A percentile compares a stretch with the other conserved stretches of the same genome.
phyloP scores from a whole-genome alignment of 2,329 filamentous ascomycete genomes.

The Xylaria sp. region DNA sequence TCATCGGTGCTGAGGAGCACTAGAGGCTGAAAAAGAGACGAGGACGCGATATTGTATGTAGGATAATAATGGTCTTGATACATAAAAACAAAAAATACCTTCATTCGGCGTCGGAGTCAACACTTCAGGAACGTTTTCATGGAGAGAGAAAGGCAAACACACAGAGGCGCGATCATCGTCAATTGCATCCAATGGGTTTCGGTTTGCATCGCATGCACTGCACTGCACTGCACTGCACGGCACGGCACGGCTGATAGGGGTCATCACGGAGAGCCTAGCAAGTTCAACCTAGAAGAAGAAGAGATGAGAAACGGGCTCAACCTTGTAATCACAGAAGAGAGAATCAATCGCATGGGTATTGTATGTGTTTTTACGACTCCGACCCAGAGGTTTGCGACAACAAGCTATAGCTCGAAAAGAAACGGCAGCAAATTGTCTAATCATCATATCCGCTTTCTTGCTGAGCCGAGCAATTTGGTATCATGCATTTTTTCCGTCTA shows the following conservation, averaged over 20 bases:
- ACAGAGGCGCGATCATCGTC: neutral
- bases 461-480: neutral
- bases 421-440: conserved; percentile 13
- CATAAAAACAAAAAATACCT: neutral
- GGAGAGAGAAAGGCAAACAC: neutral
- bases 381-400: conserved; percentile 3
- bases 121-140: too few species aligned
- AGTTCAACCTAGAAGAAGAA: conserved; percentile 21
- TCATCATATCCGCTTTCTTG: neutral
- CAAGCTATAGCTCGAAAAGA: conserved; percentile 17
- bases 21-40: neutral
- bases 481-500: neutral
- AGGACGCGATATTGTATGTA: neutral
- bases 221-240: conserved; percentile 2
- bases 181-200: conserved; percentile 1
- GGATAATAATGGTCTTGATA: neutral
- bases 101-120: too few species aligned
- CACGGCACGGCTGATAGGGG: neutral
- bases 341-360: conserved; percentile 24
- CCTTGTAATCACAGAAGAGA: conserved; percentile 31
- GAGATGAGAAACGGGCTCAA: conserved; percentile 29
- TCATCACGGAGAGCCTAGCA: conserved; percentile 7
- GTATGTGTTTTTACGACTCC: conserved; percentile 7
- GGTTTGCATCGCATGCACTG: conserved; percentile 6
- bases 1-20: conserved; percentile 48